Evolutionary conservation across 148 eudicot genomes (phyloP).

Genomic region (Rhododendron simsii): DNA sequence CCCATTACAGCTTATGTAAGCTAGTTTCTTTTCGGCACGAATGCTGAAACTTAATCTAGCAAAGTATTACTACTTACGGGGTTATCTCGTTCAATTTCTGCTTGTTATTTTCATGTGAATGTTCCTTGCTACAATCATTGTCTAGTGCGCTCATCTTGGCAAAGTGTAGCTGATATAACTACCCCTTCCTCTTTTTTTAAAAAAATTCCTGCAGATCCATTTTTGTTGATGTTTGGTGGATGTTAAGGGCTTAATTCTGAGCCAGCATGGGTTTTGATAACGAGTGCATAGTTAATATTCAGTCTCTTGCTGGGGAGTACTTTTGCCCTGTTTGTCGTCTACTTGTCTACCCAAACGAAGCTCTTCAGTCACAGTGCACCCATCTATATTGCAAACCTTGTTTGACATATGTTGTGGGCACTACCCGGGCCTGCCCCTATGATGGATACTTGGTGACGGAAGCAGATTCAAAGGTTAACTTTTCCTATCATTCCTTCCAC

Average conservation of each 20-base stretch:
- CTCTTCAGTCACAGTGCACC: slow-evolving; percentile 81
- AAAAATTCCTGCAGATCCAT: neutral
- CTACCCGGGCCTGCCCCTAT: slow-evolving; percentile 80
- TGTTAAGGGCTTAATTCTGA: slow-evolving; percentile 3
- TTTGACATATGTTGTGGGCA: slow-evolving; percentile 63
- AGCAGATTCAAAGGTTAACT: slow-evolving; percentile 73
- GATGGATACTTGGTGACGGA: slow-evolving; percentile 93
- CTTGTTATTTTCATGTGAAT: neutral
- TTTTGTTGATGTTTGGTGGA: slow-evolving; percentile 13
- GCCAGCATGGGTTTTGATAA: slow-evolving; percentile 86
- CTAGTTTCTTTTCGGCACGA: neutral
- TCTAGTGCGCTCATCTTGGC: neutral
- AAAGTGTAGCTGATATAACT: neutral
- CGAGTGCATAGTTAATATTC: slow-evolving; percentile 84
- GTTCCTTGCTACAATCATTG: neutral
- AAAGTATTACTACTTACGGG: neutral
- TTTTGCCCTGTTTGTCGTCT: slow-evolving; percentile 92
- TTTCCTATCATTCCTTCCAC: neutral
- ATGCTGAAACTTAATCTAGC: neutral
- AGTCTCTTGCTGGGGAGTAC: slow-evolving; percentile 78
- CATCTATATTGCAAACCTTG: slow-evolving; percentile 96
- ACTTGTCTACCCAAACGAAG: slow-evolving; percentile 90
- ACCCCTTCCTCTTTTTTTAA: neutral
- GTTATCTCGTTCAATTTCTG: neutral
- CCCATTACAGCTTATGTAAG: neutral